Percentiles rank a stretch among this genome's conserved stretches.
Conservation (phyloP, 2,329 filamentous ascomycete genomes). For the Microascus cirrosus region DNA sequence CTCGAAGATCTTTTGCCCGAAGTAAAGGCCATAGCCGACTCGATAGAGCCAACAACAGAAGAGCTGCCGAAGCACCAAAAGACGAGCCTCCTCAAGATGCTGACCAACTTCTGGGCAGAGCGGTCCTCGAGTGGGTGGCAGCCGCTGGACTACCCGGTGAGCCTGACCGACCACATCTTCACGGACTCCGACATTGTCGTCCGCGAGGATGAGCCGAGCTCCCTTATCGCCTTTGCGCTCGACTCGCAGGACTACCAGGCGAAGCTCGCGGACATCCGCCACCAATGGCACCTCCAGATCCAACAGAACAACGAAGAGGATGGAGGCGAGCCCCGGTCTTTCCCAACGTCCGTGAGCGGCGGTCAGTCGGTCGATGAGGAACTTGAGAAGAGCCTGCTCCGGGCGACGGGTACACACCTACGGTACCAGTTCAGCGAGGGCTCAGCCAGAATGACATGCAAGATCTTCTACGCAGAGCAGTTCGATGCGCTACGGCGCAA, state of each 20-base stretch:
- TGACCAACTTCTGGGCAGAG: slow-evolving; percentile 98
- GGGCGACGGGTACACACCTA: slow-evolving; percentile 80
- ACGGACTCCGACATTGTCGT: slow-evolving; percentile 96
- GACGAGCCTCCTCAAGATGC: slow-evolving; percentile 84
- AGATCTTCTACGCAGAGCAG: slow-evolving; percentile 96
- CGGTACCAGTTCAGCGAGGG: slow-evolving; percentile 94
- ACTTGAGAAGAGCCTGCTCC: slow-evolving; percentile 75
- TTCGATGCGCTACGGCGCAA: slow-evolving; percentile 91
- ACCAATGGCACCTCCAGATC: slow-evolving; percentile 9
- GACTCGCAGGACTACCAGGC: slow-evolving; percentile 77
- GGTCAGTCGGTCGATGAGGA: slow-evolving; percentile 45
- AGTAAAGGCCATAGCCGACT: slow-evolving; percentile 50
- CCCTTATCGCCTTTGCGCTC: slow-evolving; percentile 85
- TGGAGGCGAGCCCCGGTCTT: background rate
- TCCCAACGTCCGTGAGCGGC: background rate
- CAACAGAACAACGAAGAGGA: slow-evolving; percentile 5
- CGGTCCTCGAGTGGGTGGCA: slow-evolving; percentile 92
- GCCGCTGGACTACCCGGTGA: slow-evolving; percentile 83
- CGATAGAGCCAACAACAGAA: slow-evolving; percentile 48
- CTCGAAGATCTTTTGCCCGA: slow-evolving; percentile 59
- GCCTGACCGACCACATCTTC: slow-evolving; percentile 84
- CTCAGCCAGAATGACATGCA: slow-evolving; percentile 90
- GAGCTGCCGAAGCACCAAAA: slow-evolving; percentile 90
- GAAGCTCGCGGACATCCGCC: slow-evolving; percentile 57
- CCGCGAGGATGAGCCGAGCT: slow-evolving; percentile 92